Evolutionary conservation across 2,329 filamentous ascomycete genomes (phyloP), one percentile per base, ranked within the genome.

Genomic region (Aspergillus fijiensis): DNA sequence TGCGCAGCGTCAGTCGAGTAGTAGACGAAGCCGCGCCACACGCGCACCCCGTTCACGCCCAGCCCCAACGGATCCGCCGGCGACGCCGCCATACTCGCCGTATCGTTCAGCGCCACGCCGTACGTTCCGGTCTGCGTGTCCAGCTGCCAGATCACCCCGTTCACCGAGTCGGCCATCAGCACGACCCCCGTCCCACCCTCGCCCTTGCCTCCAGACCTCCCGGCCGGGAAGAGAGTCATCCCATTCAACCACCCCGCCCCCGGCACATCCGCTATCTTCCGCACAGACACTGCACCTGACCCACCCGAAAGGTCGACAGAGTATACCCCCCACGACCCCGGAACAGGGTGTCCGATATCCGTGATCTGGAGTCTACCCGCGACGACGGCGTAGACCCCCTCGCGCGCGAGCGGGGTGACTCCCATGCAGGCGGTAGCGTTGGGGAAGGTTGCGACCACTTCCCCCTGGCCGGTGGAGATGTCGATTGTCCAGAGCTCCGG

Each of bases 91-190:
- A 50, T n/a, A 7, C 25, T 27, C 4, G 49, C 29, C 3, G 49
- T 12, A 29, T 50, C 49, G 10, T 25, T n/a, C 12, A 50, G 14
- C 7, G 25, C 49, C 4, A 50, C 23, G 10, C 21, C 1, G 23
- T 27, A 50, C 11, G 1, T 12, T 2, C 60, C 60, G 3, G 58
- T 54, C 12, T 10, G 50, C 7, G 51, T 10, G 21, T 60, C 31
- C 23, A 63, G 23, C 5, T 55, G 58, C 60, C 60, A 60, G 55
- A 63, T 55, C 9, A 56, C 55, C 14, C 58, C 58, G 25, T 63
- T 60, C 2, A n/a, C 23, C 19, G 60, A 49, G 55, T 60, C 58
- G 0, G 60, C 39, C 14, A 50, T 51, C 6, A 63, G 51, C 12
- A 60, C 42, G 10, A 54, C 14, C 42, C 16, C 56, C 2, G 27